Conservation (phyloP, 2,329 filamentous ascomycete genomes). For the Sporothrix mexicana region DNA sequence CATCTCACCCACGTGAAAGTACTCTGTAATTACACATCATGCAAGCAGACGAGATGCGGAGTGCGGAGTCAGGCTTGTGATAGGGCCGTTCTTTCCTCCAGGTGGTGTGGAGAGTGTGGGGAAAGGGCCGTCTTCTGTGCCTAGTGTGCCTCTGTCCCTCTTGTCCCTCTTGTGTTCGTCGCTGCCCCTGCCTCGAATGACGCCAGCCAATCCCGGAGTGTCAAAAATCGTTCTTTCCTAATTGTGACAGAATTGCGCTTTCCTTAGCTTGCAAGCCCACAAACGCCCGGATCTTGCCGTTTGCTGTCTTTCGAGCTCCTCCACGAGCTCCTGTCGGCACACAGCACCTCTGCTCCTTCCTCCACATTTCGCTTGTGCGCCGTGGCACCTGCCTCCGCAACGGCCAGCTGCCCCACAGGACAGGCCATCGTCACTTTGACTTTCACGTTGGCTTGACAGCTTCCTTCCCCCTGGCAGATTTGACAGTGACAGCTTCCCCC, state of each 20-base stretch:
- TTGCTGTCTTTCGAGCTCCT: background rate
- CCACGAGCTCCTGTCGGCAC: background rate
- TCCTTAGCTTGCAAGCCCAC: background rate
- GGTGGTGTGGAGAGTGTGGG: slow-evolving; percentile 25
- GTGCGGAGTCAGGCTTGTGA: slow-evolving; percentile 22
- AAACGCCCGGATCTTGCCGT: background rate
- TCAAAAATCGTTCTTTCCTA: slow-evolving; percentile 3
- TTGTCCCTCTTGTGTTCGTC: too few relatives aligned
- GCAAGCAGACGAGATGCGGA: background rate
- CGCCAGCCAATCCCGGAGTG: background rate
- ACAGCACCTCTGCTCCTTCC: background rate
- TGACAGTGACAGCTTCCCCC: background rate
- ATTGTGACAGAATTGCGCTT: background rate
- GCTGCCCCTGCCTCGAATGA: slow-evolving; percentile 9
- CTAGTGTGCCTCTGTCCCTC: background rate
- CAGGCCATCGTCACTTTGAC: background rate
- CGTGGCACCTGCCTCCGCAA: background rate
- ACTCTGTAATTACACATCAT: too few relatives aligned
- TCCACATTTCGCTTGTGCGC: background rate
- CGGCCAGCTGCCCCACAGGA: slow-evolving; percentile 1
- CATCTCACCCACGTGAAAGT: slow-evolving; percentile 21
- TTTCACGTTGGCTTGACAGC: too few relatives aligned
- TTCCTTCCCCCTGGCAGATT: background rate
- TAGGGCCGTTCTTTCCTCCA: slow-evolving; percentile 16
- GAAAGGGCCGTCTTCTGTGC: slow-evolving; percentile 26